A percentile compares a stretch with the other conserved stretches of the same genome.
These are phyloP conservation scores for Andrographis paniculata DNA, from an alignment of 305 asterid species.

Conservation along the genomic window DNA sequence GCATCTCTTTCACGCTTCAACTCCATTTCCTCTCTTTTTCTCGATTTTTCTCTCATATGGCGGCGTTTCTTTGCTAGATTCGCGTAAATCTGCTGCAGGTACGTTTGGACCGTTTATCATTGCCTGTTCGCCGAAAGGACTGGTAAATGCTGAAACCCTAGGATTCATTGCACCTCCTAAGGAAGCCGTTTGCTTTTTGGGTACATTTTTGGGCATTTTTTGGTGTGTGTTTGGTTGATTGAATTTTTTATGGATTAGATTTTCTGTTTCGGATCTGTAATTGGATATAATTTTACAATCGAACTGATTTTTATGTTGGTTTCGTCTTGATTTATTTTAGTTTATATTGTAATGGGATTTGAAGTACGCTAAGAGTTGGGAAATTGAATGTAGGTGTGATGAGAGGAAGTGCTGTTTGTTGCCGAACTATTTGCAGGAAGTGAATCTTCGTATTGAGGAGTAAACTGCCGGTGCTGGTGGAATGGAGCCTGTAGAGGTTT, in stretches of 20 bases:
- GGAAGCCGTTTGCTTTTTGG: neutral
- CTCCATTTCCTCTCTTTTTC: constrained; percentile 19
- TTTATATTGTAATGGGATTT: constrained; percentile 8
- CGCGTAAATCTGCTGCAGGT: constrained; percentile 13
- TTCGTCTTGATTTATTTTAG: neutral
- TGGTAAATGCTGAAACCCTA: constrained; percentile 18
- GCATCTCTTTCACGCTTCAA: no score
- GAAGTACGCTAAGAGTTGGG: constrained; percentile 1
- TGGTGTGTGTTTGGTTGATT: neutral
- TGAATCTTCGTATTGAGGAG: constrained; percentile 19
- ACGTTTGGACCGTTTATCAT: constrained; percentile 3
- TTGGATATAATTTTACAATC: neutral
- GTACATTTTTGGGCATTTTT: neutral
- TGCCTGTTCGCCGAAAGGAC: neutral
- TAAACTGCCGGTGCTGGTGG: constrained; percentile 24
- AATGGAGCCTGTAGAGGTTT: constrained; percentile 44
- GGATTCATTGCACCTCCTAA: constrained; percentile 2
- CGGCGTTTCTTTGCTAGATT: constrained; percentile 18
- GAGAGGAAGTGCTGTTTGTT: constrained; percentile 4
- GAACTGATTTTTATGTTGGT: neutral
- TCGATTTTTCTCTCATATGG: constrained; percentile 24
- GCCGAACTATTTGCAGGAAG: constrained; percentile 15
- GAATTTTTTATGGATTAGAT: neutral
- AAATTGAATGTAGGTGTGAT: constrained; percentile 20
- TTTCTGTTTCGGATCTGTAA: constrained; percentile 2